These are phyloP conservation scores for Podospora fimiseda DNA, from an alignment of 495 filamentous ascomycete species.

Conservation along the genomic window DNA sequence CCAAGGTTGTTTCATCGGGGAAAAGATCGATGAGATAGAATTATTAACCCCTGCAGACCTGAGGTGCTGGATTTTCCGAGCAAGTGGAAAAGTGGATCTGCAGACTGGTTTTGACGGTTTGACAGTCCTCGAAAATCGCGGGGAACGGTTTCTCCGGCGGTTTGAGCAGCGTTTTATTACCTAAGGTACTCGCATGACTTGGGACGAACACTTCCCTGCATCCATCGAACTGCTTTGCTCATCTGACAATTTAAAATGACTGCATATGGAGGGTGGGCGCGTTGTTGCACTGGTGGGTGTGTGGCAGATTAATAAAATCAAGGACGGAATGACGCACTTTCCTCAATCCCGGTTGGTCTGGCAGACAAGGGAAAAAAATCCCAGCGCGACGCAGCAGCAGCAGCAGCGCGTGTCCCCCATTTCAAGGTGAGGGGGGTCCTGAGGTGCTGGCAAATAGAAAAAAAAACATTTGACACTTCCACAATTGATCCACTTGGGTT, in stretches of 20 bases:
- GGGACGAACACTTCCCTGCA: too few relatives aligned
- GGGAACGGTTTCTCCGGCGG: not conserved
- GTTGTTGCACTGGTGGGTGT: not conserved
- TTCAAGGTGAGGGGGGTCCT: too few relatives aligned
- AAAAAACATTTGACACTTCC: not conserved
- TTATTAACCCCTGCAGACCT: not conserved
- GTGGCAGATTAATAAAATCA: not conserved
- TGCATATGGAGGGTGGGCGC: not conserved
- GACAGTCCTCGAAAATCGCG: not conserved
- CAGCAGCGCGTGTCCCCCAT: not conserved
- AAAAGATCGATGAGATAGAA: not conserved
- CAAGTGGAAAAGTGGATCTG: not conserved
- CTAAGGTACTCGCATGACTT: not conserved
- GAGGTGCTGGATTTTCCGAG: too few relatives aligned
- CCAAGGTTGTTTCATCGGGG: conserved; percentile 2
- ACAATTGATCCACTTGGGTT: not conserved
- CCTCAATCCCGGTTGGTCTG: not conserved
- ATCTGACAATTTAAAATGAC: not conserved
- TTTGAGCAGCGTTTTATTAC: not conserved
- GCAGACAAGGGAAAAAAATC: not conserved
- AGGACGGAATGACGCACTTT: not conserved
- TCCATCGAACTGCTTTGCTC: not conserved
- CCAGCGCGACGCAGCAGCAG: not conserved
- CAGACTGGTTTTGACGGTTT: too few relatives aligned
- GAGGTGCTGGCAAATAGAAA: too few relatives aligned